Base-by-base conservation (phyloP, 345 rosid genomes). In the Gossypium bickii region DNA sequence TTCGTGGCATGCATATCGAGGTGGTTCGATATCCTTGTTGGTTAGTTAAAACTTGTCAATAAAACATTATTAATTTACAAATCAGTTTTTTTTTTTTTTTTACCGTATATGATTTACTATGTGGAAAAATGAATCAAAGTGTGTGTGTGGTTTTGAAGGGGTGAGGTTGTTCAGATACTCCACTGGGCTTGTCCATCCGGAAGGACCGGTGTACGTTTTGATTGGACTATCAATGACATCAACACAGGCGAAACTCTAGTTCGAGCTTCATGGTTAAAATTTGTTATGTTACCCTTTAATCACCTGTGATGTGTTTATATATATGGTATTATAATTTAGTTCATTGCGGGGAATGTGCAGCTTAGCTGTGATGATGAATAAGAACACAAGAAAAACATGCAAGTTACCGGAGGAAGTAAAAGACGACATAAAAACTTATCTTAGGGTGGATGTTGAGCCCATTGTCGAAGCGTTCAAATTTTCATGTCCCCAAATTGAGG, bases 211-310 rank as follows among this genome's bases (percentile, higher is more conserved):
- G 0, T 41, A 15, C 49, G 15, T 17, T 41, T 9, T 3, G 25
- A 64, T 9, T 64, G 49, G 69, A 41, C 22, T 41, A 41, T 64
- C 49, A 64, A 64, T n/a, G 51, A 64, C 49, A 64, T 41, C 25
- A 64, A 64, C 49, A 64, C 69, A n/a, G 69, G 51, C 25, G 47
- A n/a, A 64, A 41, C 69, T 41, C 49, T n/a, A 17, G 49, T 64
- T 64, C 69, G 69, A 38, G 49, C 49, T 41, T 64, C 69, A 64
- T n/a, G 69, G 69, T 64, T 62, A 34, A 62, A 29, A 27, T 20
- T 9, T 8, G 9, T 11, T 60, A 60, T 60, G 12, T 53, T 25
- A 5, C 43, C 43, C 16, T n/a, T 60, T 25, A 24, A 60, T 25
- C 4, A 59, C 15, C 9, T 15, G 8, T 25, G 1, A 12, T 1